Percentiles rank a stretch among this genome's conserved stretches.
Conservation (phyloP, 1,139 yeast species). For the Nakaseomyces kungkrabaensis region DNA sequence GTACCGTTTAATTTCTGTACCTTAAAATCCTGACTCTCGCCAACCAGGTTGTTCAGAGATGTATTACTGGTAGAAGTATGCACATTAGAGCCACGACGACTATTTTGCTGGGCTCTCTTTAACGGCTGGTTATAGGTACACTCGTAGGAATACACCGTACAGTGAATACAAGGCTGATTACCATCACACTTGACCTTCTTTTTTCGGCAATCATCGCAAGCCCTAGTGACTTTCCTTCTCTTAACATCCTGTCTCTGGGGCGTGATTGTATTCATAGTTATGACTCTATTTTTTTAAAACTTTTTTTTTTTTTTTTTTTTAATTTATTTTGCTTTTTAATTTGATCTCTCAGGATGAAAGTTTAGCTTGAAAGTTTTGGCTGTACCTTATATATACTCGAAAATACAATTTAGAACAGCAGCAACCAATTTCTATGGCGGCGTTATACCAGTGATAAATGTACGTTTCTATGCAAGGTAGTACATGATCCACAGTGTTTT, state of each 20-base stretch:
- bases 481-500: no score
- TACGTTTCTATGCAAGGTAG: background rate
- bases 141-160: conserved; percentile 76
- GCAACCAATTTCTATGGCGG: no score
- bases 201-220: conserved; percentile 79
- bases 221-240: conserved; percentile 77
- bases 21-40: background rate
- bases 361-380: no score
- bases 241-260: conserved; percentile 30
- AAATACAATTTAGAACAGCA: no score
- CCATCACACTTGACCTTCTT: conserved; percentile 93
- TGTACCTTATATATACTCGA: no score
- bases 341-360: no score
- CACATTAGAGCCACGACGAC: conserved; percentile 3
- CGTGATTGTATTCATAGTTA: background rate
- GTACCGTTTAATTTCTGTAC: background rate
- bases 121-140: conserved; percentile 76
- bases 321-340: background rate
- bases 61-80: background rate
- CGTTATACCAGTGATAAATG: background rate
- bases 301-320: background rate
- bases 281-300: background rate
- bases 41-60: background rate
- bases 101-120: conserved; percentile 36
- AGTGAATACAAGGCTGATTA: conserved; percentile 85